A percentile compares a stretch with the other conserved stretches of the same genome.
phyloP scores from a whole-genome alignment of 495 filamentous ascomycete species.

The Penicillium egyptiacum region DNA sequence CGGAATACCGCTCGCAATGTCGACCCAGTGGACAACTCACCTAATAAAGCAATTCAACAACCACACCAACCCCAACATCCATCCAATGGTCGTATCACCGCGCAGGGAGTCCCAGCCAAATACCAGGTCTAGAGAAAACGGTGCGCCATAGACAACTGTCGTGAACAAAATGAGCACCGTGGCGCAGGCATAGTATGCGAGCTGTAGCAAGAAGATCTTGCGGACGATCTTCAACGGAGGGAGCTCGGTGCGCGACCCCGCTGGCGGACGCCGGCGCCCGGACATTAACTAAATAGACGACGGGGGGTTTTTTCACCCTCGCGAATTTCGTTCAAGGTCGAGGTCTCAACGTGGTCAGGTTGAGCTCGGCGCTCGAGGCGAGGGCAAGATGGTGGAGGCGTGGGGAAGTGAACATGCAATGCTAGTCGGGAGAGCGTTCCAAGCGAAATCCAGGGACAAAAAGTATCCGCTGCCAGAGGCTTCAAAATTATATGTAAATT shows the following conservation, averaged over 20 bases:
- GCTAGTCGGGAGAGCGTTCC: background rate
- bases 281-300: constrained; percentile 55
- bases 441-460: background rate
- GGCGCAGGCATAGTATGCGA: constrained; percentile 75
- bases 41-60: constrained; percentile 71
- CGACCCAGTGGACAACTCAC: constrained; percentile 51
- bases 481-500: background rate
- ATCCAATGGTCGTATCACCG: constrained; percentile 89
- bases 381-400: constrained; percentile 4
- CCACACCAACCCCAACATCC: constrained; percentile 89
- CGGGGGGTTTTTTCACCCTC: constrained; percentile 10
- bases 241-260: constrained; percentile 77
- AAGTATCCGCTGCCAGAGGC: background rate
- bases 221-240: constrained; percentile 80
- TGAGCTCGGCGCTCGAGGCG: constrained; percentile 17
- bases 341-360: constrained; percentile 1
- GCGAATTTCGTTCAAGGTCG: background rate
- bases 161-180: constrained; percentile 84
- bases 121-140: constrained; percentile 68
- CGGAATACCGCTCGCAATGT: background rate
- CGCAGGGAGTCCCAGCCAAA: constrained; percentile 79
- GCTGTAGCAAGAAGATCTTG: constrained; percentile 86
- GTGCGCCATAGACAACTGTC: constrained; percentile 72
- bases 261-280: constrained; percentile 72
- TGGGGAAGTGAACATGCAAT: constrained; percentile 14